These are phyloP conservation scores for Handroanthus guayacan DNA, from an alignment of 257 asterid genomes.

Conservation along the genomic window DNA sequence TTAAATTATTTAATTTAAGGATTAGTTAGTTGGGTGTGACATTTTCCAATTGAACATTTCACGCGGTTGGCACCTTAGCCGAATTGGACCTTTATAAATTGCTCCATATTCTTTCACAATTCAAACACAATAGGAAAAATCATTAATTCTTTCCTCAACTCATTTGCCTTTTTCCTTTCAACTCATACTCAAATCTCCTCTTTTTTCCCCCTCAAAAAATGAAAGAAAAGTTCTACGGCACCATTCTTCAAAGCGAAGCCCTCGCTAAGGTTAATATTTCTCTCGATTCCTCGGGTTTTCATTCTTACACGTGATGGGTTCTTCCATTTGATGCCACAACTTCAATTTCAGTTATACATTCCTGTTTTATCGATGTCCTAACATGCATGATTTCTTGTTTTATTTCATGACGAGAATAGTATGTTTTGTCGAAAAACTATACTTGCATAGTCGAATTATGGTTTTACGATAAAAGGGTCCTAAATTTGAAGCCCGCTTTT, in stretches of 20 bases:
- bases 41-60: conserved; percentile 18
- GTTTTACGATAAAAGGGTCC: too few relatives aligned
- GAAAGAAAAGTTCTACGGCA: conserved; percentile 46
- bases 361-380: too few relatives aligned
- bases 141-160: not conserved
- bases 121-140: conserved; percentile 32
- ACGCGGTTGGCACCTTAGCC: conserved; percentile 26
- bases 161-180: not conserved
- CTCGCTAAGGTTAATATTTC: conserved; percentile 46
- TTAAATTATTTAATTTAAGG: too few relatives aligned
- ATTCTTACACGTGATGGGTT: too few relatives aligned
- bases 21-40: conserved; percentile 31
- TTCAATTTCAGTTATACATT: too few relatives aligned
- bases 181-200: not conserved
- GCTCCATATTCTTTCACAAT: not conserved
- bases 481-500: too few relatives aligned
- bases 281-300: not conserved
- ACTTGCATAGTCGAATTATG: too few relatives aligned
- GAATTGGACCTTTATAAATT: conserved; percentile 39
- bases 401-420: too few relatives aligned
- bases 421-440: too few relatives aligned
- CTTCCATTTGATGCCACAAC: too few relatives aligned
- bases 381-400: too few relatives aligned
- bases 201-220: conserved; percentile 6
- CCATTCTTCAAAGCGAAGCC: conserved; percentile 57